Base-by-base conservation (phyloP, 805 yeast species). In the Ascoidea asiatica region DNA sequence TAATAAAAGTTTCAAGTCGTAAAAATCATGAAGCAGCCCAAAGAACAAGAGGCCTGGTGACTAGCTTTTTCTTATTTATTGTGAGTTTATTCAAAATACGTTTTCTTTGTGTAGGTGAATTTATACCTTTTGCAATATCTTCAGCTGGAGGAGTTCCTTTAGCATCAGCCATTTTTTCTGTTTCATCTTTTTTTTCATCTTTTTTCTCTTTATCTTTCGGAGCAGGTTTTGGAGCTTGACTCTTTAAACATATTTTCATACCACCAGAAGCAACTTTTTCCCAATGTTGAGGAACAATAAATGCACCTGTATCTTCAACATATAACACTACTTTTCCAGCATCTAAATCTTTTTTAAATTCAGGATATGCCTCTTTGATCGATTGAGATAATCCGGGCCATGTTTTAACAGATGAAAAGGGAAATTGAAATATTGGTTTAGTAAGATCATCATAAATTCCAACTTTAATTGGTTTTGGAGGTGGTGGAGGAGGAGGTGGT, bases 201-300 rank as follows among this genome's bases (percentile, higher is more conserved):
- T n/a, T n/a, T n/a, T n/a, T n/a, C n/a, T n/a, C n/a, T n/a, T n/a
- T n/a, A n/a, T n/a, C n/a, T n/a, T n/a, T n/a, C n/a, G n/a, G n/a
- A n/a, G n/a, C 35, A 29, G 35, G 35, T 29, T 29, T 29, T 29
- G 8, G 8, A 29, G 15, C 35, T 11, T 11, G 35, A 29, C 35
- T 29, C 15, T 29, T 29, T 8, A 29, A 11, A 15, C 35, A 11
- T 11, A 29, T 29, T 29, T 29, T 29, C 15, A 29, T 8, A 15
- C 35, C 35, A 29, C 15, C 8, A 11, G 35, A 29, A 29, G 15
- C 35, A 29, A 45, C 19, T 19, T 38, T 22, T 20, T 46, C 51
- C 51, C 51, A 48, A 20, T 46, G 49, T 6, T 43, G 20, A 2
- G 49, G 51, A 21, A 48, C 37, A 21, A 48, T 46, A 33, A 19